These are phyloP conservation scores for Urochloa ruziziensis DNA, from an alignment of 176 grass and related monocot species.

Conservation along the genomic window DNA sequence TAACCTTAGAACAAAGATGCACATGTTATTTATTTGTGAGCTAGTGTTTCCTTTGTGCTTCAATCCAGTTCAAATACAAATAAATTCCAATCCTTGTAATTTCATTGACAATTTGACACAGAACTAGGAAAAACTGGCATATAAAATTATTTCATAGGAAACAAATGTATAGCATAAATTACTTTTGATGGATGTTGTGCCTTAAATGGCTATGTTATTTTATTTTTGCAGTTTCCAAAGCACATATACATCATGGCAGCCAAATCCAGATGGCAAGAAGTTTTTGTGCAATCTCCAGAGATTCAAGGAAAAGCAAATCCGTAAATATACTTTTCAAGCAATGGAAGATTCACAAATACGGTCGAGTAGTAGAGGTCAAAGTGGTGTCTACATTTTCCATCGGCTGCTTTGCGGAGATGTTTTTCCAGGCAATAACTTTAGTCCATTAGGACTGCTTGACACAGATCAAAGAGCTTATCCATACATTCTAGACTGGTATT, in stretches of 20 bases:
- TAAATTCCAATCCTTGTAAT: conserved; percentile 3
- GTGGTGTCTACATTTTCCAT: conserved; percentile 1
- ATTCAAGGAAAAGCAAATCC: conserved; percentile 63
- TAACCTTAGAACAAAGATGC: too few species aligned
- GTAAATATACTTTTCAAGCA: conserved; percentile 39
- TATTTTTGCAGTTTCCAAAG: conserved; percentile 67
- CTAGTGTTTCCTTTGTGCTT: neutral
- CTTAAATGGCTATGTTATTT: neutral
- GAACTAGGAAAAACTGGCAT: neutral
- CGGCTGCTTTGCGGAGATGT: conserved; percentile 12
- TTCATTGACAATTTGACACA: neutral
- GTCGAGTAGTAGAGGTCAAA: conserved; percentile 37
- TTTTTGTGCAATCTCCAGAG: conserved; percentile 76
- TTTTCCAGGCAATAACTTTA: conserved; percentile 29
- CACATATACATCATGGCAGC: conserved; percentile 78
- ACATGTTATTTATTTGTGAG: neutral
- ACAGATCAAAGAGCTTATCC: conserved; percentile 57
- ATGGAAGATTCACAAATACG: conserved; percentile 44
- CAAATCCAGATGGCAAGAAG: conserved; percentile 47
- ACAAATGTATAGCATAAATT: neutral
- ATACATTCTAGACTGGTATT: conserved; percentile 87
- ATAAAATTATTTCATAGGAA: neutral
- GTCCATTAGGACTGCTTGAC: conserved; percentile 51
- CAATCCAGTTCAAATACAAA: neutral
- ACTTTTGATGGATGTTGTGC: neutral